Conservation (phyloP, 1,284 basidiomycete species). For the Ceratobasidium sp. region DNA sequence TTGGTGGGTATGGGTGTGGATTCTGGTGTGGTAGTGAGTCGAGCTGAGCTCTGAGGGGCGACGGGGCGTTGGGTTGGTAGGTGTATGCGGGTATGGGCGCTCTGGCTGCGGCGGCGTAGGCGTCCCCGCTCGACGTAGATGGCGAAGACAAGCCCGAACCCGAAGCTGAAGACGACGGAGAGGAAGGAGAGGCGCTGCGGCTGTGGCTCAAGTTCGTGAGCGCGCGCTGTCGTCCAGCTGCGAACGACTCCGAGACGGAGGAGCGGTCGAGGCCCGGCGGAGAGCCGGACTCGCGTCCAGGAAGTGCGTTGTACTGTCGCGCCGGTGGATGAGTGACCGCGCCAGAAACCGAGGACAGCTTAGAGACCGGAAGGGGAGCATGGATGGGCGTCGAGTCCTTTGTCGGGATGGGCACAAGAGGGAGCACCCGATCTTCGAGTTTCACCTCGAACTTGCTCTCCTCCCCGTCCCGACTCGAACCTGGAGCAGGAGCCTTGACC, state of each 20-base stretch:
- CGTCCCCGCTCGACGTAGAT: background rate
- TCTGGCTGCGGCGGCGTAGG: background rate
- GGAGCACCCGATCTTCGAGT: conserved; percentile 2
- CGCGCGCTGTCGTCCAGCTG: conserved; percentile 24
- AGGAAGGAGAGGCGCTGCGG: background rate
- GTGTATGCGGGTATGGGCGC: conserved; percentile 29
- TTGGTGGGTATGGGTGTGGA: background rate
- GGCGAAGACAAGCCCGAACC: background rate
- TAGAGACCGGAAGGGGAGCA: background rate
- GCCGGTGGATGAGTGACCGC: background rate
- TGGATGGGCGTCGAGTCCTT: background rate
- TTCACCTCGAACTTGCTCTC: background rate
- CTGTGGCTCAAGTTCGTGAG: background rate
- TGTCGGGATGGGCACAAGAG: conserved; percentile 8
- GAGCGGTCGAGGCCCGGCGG: conserved; percentile 16
- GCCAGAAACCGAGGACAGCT: background rate
- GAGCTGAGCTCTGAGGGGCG: conserved; percentile 24
- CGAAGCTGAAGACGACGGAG: conserved; percentile 1
- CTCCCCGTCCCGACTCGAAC: too few species aligned
- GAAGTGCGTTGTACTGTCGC: conserved; percentile 16
- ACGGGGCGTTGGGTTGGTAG: conserved; percentile 27
- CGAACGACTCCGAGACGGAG: conserved; percentile 13
- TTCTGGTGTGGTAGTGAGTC: background rate
- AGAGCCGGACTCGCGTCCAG: background rate
- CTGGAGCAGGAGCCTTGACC: background rate